A percentile compares a stretch with the other conserved stretches of the same genome.
Conservation (phyloP, 306 rosid genomes). For the Acacia confusa region DNA sequence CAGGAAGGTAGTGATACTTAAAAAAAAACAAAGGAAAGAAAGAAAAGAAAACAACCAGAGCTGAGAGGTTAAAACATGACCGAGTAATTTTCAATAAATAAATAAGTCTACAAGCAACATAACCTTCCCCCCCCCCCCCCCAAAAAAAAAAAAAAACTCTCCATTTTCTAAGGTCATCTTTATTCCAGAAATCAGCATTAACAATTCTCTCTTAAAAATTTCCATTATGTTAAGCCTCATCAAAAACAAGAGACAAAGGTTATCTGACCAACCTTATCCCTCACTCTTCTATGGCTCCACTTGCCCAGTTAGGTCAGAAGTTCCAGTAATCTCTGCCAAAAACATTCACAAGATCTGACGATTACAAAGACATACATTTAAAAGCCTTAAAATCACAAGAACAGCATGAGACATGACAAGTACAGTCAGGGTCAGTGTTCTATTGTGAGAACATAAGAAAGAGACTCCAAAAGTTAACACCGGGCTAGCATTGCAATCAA, state of each 20-base stretch:
- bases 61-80: conserved; percentile 35
- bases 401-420: conserved; percentile 59
- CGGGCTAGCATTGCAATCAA: conserved; percentile 32
- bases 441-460: conserved; percentile 39
- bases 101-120: conserved; percentile 70
- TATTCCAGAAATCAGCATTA: conserved; percentile 17
- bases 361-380: conserved; percentile 33
- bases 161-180: conserved; percentile 28
- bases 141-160: conserved; percentile 34
- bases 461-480: conserved; percentile 34
- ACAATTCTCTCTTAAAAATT: conserved; percentile 26
- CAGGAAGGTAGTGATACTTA: conserved; percentile 40
- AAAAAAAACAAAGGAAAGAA: background rate
- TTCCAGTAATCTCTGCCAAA: conserved; percentile 50
- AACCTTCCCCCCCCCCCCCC: conserved; percentile 16
- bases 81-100: conserved; percentile 68
- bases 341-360: conserved; percentile 39
- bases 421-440: conserved; percentile 42
- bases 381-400: conserved; percentile 66
- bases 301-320: conserved; percentile 46
- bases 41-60: conserved; percentile 20
- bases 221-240: conserved; percentile 15
- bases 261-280: conserved; percentile 53
- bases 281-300: conserved; percentile 36
- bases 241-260: background rate